Base-by-base conservation (phyloP, 2,329 filamentous ascomycete species). In the Gyromitra esculenta region DNA sequence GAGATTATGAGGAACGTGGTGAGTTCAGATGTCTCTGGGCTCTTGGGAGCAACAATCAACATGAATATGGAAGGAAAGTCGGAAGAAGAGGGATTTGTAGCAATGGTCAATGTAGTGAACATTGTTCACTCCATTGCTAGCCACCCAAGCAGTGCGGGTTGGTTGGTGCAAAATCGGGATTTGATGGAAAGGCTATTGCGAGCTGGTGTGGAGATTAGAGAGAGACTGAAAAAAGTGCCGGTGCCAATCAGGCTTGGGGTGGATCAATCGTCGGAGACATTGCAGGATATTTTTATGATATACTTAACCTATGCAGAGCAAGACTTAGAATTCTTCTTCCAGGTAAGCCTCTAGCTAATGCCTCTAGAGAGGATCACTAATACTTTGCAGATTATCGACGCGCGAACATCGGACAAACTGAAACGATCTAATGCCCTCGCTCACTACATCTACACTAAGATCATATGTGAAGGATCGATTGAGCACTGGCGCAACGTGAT, bases 51-150 rank as follows among this genome's bases (percentile, higher is more conserved):
- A 57, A 87, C 89, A 31, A 86, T 86, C 77, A 91, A 89, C 79
- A 89, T 88, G 66, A 90, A 92, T 70, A 85, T 88, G 31, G 85
- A 89, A 7, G 86, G 86, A 2, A 89, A 91, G 70, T 89, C 91
- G 77, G 90, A 89, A 79, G 93, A 94, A 54, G 91, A 90, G 43
- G 88, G 86, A 79, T 89, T 87, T 77, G 84, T 88, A 52, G 91
- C 92, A 39, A 88, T 93, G 68, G 90, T 98, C 82, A 98, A 97
- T 83, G 91, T 92, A 0, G 92, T 99, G 77, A 93, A 97, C 81
- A 87, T 96, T 43, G 89, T 96, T 21, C 89, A 95, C 81, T 92
- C 95, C 0, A 87, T 98, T 54, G 92, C 89, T 80, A 87, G 89
- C 39, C 91, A 89, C 80, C 85, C 88, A 13, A 87, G 87, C 57